Base-by-base conservation (phyloP, 2,329 filamentous ascomycete genomes). In the Cladosporium sp. region DNA sequence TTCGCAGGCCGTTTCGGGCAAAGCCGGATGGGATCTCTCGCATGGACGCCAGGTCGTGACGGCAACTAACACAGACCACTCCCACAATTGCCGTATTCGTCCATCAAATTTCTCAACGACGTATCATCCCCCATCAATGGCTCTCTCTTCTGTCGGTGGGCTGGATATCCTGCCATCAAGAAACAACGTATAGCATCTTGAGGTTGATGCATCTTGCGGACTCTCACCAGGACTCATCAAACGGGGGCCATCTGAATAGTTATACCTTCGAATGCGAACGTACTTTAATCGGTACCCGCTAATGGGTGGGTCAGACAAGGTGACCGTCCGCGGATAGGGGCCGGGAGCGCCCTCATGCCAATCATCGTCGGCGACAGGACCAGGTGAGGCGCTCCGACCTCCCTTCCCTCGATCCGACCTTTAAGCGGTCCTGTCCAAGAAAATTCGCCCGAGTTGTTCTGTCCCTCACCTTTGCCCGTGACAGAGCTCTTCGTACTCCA, bases 381-480 rank as follows among this genome's bases (percentile, higher is more conserved):
- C 54, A 56, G 53, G 53, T 55, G 57, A 49, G 43, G 47, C 51
- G 57, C 45, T 56, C 54, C 49, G 44, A 57, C 54, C 57, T 56
- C 49, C 40, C 34, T 49, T 52, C 47, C 51, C 48, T 55, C 50
- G 43, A 38, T 40, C 58, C 58, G 57, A 54, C 43, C 51, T 57
- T 59, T 55, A 59, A 59, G 53, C 57, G 56, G 56, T 48, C 49
- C 52, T 48, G 52, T 50, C 53, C 53, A 58, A 55, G 54, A 55
- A 59, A 59, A 61, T 56, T 58, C 54, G 57, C 49, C 54, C 43
- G 49, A 43, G 56, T 41, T 43, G 41, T 42, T 49, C 56, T 48
- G 51, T 54, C 56, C 56, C 56, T 57, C 58, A 56, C 54, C 57
- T 58, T n/a, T 57, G 54, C 57, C 58, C 58, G 58, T 59, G 57